Evolutionary conservation across 148 eudicot species (phyloP), one percentile per base, ranked within the genome.

Genomic region (Chenopodium suecicum): DNA sequence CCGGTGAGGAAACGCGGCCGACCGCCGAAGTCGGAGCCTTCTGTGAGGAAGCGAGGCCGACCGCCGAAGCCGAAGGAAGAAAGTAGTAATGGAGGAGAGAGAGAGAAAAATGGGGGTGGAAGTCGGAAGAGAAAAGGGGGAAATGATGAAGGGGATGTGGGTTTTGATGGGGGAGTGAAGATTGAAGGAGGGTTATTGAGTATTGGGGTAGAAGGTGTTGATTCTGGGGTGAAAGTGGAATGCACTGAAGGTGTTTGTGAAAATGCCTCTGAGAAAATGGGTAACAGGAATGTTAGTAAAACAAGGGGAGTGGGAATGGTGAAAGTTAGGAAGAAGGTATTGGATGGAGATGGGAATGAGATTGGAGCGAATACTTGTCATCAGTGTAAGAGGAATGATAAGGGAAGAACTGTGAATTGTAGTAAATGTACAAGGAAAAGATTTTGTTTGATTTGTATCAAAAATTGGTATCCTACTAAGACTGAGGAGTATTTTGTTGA

Each of bases 331-430:
- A 73, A 70, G 50, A 70, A n/a, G 52, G 32, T 23, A 14, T 4
- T 17, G 4, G 73, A 75, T 60, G 85, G 31, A 52, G 78, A 81
- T 48, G 80, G 73, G 54, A 27, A 74, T 63, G 85, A 65, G 65
- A 60, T 50, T 47, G 81, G 60, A 25, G 58, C 67, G 71, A 85
- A 84, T 73, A 86, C 73, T 62, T 93, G 97, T 74, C 97, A 93
- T 78, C 97, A 93, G 75, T 93, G 97, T 87, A 87, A 90, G 86
- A 90, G 95, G 83, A 91, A 90, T 81, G 95, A 93, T 70, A 93
- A 90, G 58, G 94, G 91, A 27, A 79, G 88, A 71, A 89, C 86
- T 77, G 84, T 91, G 16, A 72, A 81, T 44, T 93, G 97, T 77
- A 84, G 73, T 63, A 84, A 19, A 46, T 90, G 92, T 69, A 81